Evolutionary conservation across 2,329 filamentous ascomycete genomes (phyloP), one percentile per base, ranked within the genome.

Genomic region (Purpureocillium takamizusanense): DNA sequence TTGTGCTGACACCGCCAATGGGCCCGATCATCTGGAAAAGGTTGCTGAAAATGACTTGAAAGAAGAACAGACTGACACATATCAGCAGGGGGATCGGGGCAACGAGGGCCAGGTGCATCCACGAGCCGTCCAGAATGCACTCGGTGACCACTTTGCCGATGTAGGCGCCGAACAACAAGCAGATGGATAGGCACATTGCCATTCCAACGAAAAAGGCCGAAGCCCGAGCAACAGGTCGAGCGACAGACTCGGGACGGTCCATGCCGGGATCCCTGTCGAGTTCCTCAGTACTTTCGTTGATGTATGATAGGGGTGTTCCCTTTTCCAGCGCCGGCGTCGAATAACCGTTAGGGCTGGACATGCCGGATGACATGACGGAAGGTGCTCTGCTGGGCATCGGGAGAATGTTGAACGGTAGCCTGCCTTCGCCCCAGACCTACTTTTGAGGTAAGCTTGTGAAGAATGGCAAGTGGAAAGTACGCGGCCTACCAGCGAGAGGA

Each of bases 21-120:
- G 70, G 70, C 1, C 70, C 70, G n/a, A 72, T 50, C 10, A 72
- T 59, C 44, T 74, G 62, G 45, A 63, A 64, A 4, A 65, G 16
- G 33, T 59, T 54, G 38, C 52, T 53, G 40, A 64, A 51, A 42
- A 65, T 56, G 35, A 60, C 55, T 34, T 61, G 66, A 46, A 70
- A 71, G 49, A 72, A 61, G 62, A 70, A 57, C 50, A 56, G 36
- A 29, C 39, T 49, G 31, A 51, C 48, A 36, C 48, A 45, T 23
- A 63, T 53, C 39, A 67, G 55, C 36, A 67, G 52, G 7, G 65
- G 55, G 33, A 59, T 55, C 6, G 50, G 51, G 3, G 44, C 40
- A 5, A 64, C 48, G 34, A 66, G 50, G 1, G 60, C 63, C 34
- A 61, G 53, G 18, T 59, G 56, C 17, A 52, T 56, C 54, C 56